These are phyloP conservation scores for Eremochloa ophiuroides DNA, from an alignment of 176 grass and related monocot genomes.

Conservation along the genomic window DNA sequence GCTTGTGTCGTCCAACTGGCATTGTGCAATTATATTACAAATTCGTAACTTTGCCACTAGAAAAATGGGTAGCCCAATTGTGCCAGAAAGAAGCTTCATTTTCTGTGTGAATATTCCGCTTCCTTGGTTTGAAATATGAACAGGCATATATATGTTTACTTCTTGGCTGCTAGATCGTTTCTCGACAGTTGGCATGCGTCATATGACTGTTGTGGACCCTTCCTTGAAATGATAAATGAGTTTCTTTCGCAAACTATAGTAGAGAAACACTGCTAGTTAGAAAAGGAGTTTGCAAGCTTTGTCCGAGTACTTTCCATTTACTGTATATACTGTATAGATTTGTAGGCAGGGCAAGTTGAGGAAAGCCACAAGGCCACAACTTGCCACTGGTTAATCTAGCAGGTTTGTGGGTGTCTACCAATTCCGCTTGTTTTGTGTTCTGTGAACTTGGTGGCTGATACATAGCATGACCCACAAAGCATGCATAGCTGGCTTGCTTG, in stretches of 20 bases:
- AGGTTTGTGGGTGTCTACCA: background rate
- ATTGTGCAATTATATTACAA: background rate
- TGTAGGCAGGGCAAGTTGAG: background rate
- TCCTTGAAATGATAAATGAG: background rate
- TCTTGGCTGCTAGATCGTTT: background rate
- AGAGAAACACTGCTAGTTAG: background rate
- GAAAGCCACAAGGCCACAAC: background rate
- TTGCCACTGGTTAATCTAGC: background rate
- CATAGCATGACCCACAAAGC: background rate
- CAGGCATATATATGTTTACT: background rate
- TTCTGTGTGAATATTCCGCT: background rate
- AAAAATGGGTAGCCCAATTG: background rate
- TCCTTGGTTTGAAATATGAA: conserved; percentile 17
- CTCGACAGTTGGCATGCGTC: background rate
- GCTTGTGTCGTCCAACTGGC: background rate
- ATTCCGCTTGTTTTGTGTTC: background rate
- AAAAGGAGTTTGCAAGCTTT: background rate
- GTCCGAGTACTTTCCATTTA: background rate
- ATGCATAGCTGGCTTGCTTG: background rate
- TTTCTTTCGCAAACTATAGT: background rate
- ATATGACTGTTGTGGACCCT: background rate
- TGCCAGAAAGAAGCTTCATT: background rate
- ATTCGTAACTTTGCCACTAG: background rate
- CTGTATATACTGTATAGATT: background rate
- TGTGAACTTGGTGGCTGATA: background rate